A percentile compares a stretch with the other conserved stretches of the same genome.
phyloP scores from a whole-genome alignment of 495 filamentous ascomycete species.

The Trichoderma virens region DNA sequence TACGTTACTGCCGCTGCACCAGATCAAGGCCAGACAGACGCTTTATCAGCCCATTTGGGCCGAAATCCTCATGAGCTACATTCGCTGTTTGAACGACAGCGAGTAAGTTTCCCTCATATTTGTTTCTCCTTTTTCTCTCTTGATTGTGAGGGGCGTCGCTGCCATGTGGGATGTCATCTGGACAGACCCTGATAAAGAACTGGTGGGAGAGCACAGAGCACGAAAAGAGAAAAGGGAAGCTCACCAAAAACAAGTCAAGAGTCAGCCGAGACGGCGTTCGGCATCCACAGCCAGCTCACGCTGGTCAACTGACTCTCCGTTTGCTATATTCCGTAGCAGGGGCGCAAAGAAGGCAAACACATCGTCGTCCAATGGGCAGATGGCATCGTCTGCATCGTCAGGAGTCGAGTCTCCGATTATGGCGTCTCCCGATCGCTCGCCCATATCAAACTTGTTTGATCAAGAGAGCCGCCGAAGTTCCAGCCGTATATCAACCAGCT shows the following conservation, averaged over 20 bases:
- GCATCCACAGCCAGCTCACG: conserved; percentile 30
- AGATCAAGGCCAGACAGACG: not conserved
- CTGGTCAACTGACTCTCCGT: conserved; percentile 24
- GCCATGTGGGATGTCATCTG: conserved; percentile 48
- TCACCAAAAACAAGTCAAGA: conserved; percentile 23
- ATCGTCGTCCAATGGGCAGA: not conserved
- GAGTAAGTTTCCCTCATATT: not conserved
- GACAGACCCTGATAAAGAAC: conserved; percentile 38
- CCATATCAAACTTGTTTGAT: not conserved
- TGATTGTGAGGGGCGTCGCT: not conserved
- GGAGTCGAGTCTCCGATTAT: not conserved
- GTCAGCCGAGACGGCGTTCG: conserved; percentile 21
- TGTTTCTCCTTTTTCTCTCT: not conserved
- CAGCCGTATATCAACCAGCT: not conserved
- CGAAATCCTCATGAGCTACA: not conserved
- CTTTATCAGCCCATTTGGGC: not conserved
- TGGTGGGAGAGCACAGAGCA: conserved; percentile 34
- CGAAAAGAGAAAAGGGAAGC: conserved; percentile 30
- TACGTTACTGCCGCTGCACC: conserved; percentile 5
- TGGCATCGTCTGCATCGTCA: not conserved
- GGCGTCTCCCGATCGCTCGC: not conserved
- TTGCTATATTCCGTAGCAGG: conserved; percentile 25
- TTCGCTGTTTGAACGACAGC: not conserved
- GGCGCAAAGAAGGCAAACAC: conserved; percentile 18
- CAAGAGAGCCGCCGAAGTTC: not conserved